Conservation (phyloP, 2,329 filamentous ascomycete genomes). For the Fusarium poae region DNA sequence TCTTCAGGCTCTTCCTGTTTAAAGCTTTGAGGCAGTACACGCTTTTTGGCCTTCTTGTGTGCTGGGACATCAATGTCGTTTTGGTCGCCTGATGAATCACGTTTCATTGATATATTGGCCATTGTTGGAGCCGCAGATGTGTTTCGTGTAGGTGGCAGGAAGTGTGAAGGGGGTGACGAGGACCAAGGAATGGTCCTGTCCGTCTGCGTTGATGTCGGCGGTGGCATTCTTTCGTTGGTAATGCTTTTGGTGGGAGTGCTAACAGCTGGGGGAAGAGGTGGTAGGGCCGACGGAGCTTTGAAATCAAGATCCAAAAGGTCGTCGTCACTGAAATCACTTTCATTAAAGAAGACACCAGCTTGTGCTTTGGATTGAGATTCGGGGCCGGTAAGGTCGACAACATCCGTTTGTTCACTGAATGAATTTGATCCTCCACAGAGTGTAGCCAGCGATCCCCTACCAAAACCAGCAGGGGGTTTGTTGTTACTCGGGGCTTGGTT, state of each 20-base stretch:
- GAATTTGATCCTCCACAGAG: slow-evolving; percentile 62
- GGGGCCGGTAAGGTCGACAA: slow-evolving; percentile 54
- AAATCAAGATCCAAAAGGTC: slow-evolving; percentile 79
- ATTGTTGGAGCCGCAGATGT: slow-evolving; percentile 35
- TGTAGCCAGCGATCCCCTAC: slow-evolving; percentile 54
- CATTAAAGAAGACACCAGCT: slow-evolving; percentile 71
- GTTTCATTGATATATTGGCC: slow-evolving; percentile 56
- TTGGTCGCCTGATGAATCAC: slow-evolving; percentile 55
- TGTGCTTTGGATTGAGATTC: slow-evolving; percentile 48
- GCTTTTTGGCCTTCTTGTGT: slow-evolving; percentile 67
- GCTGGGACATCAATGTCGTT: slow-evolving; percentile 45
- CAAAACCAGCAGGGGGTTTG: slow-evolving; percentile 21
- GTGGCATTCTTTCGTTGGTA: slow-evolving; percentile 47
- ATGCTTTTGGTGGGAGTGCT: slow-evolving; percentile 35
- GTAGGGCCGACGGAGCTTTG: slow-evolving; percentile 69
- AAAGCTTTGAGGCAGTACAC: slow-evolving; percentile 69
- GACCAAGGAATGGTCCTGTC: slow-evolving; percentile 75
- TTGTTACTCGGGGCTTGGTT: slow-evolving; percentile 41
- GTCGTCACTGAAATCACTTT: slow-evolving; percentile 91
- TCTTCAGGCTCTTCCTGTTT: slow-evolving; percentile 54
- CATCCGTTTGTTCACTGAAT: slow-evolving; percentile 55
- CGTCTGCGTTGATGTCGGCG: slow-evolving; percentile 48
- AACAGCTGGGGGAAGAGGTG: slow-evolving; percentile 49
- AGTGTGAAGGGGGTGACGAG: slow-evolving; percentile 69
- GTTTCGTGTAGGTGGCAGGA: slow-evolving; percentile 53